Base-by-base conservation (phyloP, 371 early-diverging fungal species). In the Capillidium rhysosporum region DNA sequence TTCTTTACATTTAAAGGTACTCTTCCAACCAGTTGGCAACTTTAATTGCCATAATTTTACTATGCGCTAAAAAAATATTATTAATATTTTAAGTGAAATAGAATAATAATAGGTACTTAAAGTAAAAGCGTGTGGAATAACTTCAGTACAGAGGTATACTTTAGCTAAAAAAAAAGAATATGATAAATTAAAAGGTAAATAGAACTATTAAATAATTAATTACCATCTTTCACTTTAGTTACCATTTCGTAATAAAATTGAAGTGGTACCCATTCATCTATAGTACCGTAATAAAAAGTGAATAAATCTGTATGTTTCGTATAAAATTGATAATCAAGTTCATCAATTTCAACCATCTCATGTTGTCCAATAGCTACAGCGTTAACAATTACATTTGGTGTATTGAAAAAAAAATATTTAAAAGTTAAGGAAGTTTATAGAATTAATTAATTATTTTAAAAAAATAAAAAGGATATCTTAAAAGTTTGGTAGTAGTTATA, bases 51-150 rank as follows among this genome's bases (percentile, higher is more conserved):
- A 51, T 51, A 30, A 34, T 7, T n/a, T 20, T 16, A 38, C 25
- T 25, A 30, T 51, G 31, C 8, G 9, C 51, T 51, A 51, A 8
- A 43, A 43, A 39, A 29, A 18, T n/a, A 21, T 31, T 51, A 16
- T 20, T 3, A 30, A 34, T 29, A 23, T n/a, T n/a, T n/a, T 14
- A 30, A 34, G 7, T 12, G 12, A 4, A 34, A 34, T n/a, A n/a
- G n/a, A n/a, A n/a, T n/a, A n/a, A n/a, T n/a, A 48, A n/a, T n/a
- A 48, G 7, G 7, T 51, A 51, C 51, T 28, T 51, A 51, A 51
- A 16, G 34, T 24, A 29, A 51, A 51, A 23, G 51, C 51, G 34
- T 51, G 51, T 10, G 51, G 51, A 38, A 51, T 51, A 18, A 14
- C 7, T 29, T 51, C 34, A 1, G 10, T 31, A 29, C 51, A 51